Evolutionary conservation across 257 asterid genomes (phyloP).

Genomic region (Lycium barbarum): DNA sequence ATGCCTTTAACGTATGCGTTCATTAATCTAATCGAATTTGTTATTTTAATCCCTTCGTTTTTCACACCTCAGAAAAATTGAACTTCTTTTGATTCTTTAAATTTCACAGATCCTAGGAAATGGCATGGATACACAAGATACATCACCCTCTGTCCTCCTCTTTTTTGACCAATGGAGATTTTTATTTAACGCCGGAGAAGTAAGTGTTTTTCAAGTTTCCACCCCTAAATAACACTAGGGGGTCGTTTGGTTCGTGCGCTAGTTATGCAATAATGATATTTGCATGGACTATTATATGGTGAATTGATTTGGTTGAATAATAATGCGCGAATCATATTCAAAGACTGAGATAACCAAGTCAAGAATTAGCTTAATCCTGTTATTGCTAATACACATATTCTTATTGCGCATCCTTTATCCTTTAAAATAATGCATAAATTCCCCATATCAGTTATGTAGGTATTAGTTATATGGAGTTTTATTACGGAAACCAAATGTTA

Average conservation of each 20-base stretch:
- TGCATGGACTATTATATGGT: neutral
- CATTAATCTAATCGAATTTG: neutral
- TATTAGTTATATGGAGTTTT: too few relatives aligned
- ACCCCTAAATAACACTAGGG: neutral
- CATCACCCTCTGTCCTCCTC: slow-evolving; percentile 86
- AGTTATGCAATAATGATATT: neutral
- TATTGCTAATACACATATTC: neutral
- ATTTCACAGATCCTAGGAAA: slow-evolving; percentile 83
- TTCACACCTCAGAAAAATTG: slow-evolving; percentile 2
- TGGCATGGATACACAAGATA: slow-evolving; percentile 98
- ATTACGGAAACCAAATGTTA: neutral
- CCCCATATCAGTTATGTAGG: neutral
- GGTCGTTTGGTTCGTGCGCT: neutral
- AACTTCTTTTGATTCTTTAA: neutral
- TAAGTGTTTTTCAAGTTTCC: slow-evolving; percentile 42
- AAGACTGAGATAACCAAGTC: neutral
- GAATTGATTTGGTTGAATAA: neutral
- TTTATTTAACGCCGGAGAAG: slow-evolving; percentile 96
- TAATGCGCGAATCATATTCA: neutral
- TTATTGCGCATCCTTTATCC: neutral
- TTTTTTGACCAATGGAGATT: slow-evolving; percentile 87
- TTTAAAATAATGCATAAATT: neutral
- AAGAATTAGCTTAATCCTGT: neutral
- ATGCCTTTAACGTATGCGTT: neutral
- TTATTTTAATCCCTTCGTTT: neutral